A percentile compares a stretch with the other conserved stretches of the same genome.
Evolutionary conservation across 2,329 filamentous ascomycete genomes (phyloP).

Genomic region (Stachybotrys chartarum): DNA sequence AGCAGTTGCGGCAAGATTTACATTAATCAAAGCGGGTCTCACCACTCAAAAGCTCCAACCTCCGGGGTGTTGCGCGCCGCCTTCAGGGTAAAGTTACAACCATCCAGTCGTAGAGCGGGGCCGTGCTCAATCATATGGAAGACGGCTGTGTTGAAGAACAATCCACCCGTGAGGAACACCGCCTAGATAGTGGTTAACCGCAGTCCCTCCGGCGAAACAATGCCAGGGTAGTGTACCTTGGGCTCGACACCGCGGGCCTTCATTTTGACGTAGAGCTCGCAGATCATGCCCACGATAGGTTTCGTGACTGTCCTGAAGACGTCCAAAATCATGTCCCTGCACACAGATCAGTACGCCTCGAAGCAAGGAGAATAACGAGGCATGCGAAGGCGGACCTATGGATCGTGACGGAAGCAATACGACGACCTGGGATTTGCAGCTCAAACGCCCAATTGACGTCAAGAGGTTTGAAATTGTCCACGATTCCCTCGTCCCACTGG

Average conservation of each 20-base stretch:
- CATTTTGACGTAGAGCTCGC: not conserved
- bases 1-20: no score
- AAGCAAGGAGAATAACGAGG: not conserved
- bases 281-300: not conserved
- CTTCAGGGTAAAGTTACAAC: no score
- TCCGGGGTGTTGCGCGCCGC: no score
- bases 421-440: not conserved
- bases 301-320: not conserved
- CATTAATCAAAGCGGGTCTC: no score
- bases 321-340: not conserved
- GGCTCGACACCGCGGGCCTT: not conserved
- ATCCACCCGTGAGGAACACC: not conserved
- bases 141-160: not conserved
- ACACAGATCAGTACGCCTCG: not conserved
- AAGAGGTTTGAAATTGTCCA: not conserved
- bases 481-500: not conserved
- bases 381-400: not conserved
- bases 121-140: not conserved
- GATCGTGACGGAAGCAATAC: not conserved
- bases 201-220: not conserved
- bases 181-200: not conserved
- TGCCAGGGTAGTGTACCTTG: not conserved
- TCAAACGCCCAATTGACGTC: not conserved
- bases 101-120: no score
- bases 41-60: no score